A percentile compares a stretch with the other conserved stretches of the same genome.
Conservation (phyloP, 441 rosid species). For the Melastoma candidum region DNA sequence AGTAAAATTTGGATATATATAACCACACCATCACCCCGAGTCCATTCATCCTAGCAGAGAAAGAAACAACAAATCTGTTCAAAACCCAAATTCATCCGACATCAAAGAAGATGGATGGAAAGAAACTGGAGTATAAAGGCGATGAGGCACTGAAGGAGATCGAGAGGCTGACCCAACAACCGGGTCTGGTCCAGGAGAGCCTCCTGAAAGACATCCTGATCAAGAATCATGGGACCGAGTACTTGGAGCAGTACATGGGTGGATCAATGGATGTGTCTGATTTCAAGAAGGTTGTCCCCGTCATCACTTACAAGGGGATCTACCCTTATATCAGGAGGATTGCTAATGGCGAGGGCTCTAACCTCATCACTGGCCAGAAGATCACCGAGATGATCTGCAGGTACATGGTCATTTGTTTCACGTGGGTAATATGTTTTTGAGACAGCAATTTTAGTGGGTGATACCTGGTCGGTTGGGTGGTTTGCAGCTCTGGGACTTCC, state of each 20-base stretch:
- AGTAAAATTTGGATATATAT: no score
- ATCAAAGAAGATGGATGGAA: conserved; percentile 38
- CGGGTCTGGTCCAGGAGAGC: conserved; percentile 51
- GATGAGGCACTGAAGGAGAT: conserved; percentile 60
- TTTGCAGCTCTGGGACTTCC: conserved; percentile 83
- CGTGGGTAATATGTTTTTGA: background rate
- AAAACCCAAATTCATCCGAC: no score
- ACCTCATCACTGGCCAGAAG: conserved; percentile 56
- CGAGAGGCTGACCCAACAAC: conserved; percentile 58
- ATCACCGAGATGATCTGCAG: conserved; percentile 84
- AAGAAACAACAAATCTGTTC: no score
- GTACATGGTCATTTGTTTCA: conserved; percentile 22
- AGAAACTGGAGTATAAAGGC: conserved; percentile 54
- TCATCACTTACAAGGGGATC: conserved; percentile 56
- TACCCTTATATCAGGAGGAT: conserved; percentile 74
- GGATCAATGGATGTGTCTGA: conserved; percentile 42
- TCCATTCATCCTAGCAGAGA: no score
- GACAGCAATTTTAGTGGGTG: background rate
- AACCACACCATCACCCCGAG: no score
- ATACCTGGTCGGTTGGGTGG: conserved; percentile 13
- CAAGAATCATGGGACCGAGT: conserved; percentile 54
- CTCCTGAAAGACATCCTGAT: conserved; percentile 51
- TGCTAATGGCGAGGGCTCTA: conserved; percentile 72
- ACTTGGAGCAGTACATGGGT: conserved; percentile 52
- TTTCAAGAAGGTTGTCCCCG: conserved; percentile 53